phyloP scores from a whole-genome alignment of 2,329 filamentous ascomycete species.

The Trichoderma gracile region DNA sequence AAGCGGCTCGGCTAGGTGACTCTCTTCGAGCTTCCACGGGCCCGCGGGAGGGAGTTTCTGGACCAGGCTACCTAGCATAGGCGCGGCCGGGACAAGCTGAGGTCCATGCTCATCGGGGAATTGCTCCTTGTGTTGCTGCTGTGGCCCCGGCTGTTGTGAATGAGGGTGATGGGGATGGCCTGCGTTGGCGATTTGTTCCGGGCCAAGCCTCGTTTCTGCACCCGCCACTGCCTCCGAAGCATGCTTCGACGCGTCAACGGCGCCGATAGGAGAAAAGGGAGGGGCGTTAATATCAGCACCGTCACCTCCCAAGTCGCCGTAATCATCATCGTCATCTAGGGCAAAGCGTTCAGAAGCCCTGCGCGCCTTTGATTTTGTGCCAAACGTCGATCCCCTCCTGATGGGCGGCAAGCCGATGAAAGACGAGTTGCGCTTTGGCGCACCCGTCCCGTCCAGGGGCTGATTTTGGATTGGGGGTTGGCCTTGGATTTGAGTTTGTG shows the following conservation, averaged over 20 bases:
- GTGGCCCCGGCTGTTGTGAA: background rate
- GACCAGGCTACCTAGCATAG: constrained; percentile 40
- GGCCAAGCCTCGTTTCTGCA: background rate
- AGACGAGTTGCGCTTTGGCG: constrained; percentile 49
- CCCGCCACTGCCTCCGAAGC: background rate
- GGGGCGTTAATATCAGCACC: background rate
- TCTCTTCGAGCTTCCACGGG: constrained; percentile 57
- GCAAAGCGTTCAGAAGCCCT: constrained; percentile 40
- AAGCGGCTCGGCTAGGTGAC: constrained; percentile 54
- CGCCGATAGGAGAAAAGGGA: constrained; percentile 4
- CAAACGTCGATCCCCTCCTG: constrained; percentile 58
- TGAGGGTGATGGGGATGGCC: background rate
- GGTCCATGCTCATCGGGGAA: background rate
- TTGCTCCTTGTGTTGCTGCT: background rate
- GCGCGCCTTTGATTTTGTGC: constrained; percentile 40
- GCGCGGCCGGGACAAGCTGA: background rate
- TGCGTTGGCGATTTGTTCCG: constrained; percentile 8
- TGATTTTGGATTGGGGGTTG: background rate
- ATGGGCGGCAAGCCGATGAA: constrained; percentile 62
- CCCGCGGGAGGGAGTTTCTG: constrained; percentile 47
- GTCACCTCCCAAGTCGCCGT: constrained; percentile 34
- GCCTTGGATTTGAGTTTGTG: background rate
- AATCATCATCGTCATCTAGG: constrained; percentile 40
- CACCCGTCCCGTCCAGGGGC: constrained; percentile 28
- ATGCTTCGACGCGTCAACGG: background rate